These are phyloP conservation scores for Xylaria arbuscula DNA, from an alignment of 2,329 filamentous ascomycete species.

Conservation along the genomic window DNA sequence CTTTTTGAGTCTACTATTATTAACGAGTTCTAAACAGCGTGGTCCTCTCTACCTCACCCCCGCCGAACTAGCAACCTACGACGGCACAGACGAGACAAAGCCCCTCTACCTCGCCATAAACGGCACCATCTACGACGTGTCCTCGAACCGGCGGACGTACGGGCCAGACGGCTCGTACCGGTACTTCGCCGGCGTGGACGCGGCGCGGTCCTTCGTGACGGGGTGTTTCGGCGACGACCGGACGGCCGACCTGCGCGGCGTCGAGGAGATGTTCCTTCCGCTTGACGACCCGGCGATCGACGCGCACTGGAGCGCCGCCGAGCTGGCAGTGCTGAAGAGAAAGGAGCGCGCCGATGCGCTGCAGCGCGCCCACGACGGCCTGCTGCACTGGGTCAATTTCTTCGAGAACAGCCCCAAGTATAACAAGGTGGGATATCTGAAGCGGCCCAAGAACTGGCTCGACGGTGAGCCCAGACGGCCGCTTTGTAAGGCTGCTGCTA, in stretches of 20 bases:
- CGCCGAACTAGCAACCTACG: conserved; percentile 76
- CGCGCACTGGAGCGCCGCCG: conserved; percentile 63
- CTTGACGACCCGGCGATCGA: conserved; percentile 73
- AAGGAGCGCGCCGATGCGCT: conserved; percentile 74
- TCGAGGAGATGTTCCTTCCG: conserved; percentile 85
- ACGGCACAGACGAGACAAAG: conserved; percentile 78
- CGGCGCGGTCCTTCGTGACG: conserved; percentile 88
- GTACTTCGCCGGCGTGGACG: conserved; percentile 88
- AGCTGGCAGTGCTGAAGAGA: conserved; percentile 65
- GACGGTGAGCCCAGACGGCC: conserved; percentile 69
- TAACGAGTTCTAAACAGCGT: conserved; percentile 55
- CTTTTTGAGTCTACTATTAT: conserved; percentile 9
- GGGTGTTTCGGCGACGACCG: conserved; percentile 90
- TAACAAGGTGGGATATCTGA: conserved; percentile 79
- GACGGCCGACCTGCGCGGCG: conserved; percentile 84
- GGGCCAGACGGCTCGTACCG: conserved; percentile 87
- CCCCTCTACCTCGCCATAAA: conserved; percentile 94
- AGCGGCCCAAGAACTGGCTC: conserved; percentile 69
- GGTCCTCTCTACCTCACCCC: conserved; percentile 78
- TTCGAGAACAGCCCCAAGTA: conserved; percentile 86
- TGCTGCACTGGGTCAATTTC: conserved; percentile 86
- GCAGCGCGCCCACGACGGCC: conserved; percentile 71
- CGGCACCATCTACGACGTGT: conserved; percentile 86
- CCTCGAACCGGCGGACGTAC: conserved; percentile 75
- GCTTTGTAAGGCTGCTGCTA: conserved; percentile 77